phyloP scores from a whole-genome alignment of 345 rosid species.

The Alliaria petiolata region DNA sequence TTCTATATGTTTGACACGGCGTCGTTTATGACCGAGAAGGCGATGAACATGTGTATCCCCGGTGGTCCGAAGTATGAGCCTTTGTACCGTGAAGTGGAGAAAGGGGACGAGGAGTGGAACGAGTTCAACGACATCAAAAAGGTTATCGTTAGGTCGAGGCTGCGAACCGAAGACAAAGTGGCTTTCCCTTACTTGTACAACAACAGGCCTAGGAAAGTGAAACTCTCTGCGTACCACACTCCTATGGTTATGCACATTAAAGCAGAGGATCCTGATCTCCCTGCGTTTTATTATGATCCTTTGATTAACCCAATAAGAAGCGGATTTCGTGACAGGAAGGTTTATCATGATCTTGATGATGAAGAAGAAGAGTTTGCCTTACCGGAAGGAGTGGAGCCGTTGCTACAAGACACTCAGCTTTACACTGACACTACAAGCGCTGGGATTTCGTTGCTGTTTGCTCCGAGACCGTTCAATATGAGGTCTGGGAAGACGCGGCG shows the following conservation, averaged over 20 bases:
- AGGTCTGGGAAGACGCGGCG: constrained; percentile 84
- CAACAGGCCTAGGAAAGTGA: constrained; percentile 83
- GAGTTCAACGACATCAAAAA: constrained; percentile 93
- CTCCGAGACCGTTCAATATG: constrained; percentile 86
- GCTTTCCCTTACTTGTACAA: constrained; percentile 87
- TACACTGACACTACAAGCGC: constrained; percentile 88
- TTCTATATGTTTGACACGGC: constrained; percentile 94
- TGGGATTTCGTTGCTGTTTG: constrained; percentile 74
- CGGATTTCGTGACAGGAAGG: constrained; percentile 62
- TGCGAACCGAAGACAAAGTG: constrained; percentile 71
- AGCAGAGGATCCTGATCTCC: constrained; percentile 87
- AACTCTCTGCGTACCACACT: constrained; percentile 70
- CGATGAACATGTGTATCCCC: constrained; percentile 91
- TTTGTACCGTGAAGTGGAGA: constrained; percentile 85
- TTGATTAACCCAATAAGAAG: constrained; percentile 77
- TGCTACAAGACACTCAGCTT: constrained; percentile 63
- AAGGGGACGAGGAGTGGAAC: constrained; percentile 95
- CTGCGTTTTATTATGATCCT: constrained; percentile 90
- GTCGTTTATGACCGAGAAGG: constrained; percentile 91
- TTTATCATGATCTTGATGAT: constrained; percentile 59
- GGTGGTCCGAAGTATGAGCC: constrained; percentile 98
- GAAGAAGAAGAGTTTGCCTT: constrained; percentile 65
- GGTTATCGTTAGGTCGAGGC: constrained; percentile 76
- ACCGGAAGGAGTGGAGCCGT: constrained; percentile 79
- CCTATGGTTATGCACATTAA: constrained; percentile 91